Evolutionary conservation across 1,284 basidiomycete species (phyloP).

Genomic region (Puccinia coronata): DNA sequence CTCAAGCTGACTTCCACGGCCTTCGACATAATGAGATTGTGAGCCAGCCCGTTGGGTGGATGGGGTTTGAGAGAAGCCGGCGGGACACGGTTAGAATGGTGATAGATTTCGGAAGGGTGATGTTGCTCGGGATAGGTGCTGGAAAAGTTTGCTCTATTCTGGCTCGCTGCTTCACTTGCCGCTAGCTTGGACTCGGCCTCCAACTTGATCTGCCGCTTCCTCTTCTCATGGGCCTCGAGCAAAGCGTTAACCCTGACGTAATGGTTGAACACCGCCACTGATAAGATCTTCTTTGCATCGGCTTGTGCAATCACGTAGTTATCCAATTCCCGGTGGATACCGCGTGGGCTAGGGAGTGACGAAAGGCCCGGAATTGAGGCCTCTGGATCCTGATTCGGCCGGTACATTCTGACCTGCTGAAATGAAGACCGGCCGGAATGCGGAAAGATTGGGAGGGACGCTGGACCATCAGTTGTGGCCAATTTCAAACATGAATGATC

Average conservation of each 20-base stretch:
- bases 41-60: constrained; percentile 17
- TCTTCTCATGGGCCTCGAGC: constrained; percentile 22
- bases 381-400: constrained; percentile 2
- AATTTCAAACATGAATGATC: constrained; percentile 2
- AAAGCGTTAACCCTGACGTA: constrained; percentile 52
- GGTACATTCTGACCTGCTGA: constrained; percentile 5
- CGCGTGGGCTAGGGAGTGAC: constrained; percentile 51
- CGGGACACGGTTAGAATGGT: neutral
- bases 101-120: constrained; percentile 1
- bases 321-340: constrained; percentile 55
- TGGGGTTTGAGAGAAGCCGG: constrained; percentile 3
- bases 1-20: constrained; percentile 36
- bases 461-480: neutral
- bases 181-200: neutral
- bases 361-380: neutral
- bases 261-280: constrained; percentile 57
- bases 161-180: neutral
- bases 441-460: neutral
- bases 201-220: neutral
- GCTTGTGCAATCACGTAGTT: constrained; percentile 55
- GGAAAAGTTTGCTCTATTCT: neutral
- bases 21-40: constrained; percentile 38
- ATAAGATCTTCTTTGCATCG: constrained; percentile 55
- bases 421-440: neutral
- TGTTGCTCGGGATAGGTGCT: neutral